Evolutionary conservation across 2,329 filamentous ascomycete species (phyloP).

Genomic region (Aspergillus arachidicola): DNA sequence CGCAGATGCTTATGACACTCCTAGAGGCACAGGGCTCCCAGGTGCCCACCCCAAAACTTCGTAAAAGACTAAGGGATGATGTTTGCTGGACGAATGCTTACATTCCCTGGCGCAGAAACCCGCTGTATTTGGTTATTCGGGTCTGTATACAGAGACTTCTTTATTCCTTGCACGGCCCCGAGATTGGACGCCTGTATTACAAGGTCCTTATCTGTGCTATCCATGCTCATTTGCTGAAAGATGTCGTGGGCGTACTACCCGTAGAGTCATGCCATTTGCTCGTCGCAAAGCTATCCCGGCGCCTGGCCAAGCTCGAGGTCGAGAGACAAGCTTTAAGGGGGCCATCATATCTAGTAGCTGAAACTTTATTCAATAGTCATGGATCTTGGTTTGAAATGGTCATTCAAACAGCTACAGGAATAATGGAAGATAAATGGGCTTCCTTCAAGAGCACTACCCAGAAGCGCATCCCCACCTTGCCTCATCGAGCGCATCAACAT

Average conservation of each 20-base stretch:
- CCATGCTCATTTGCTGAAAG: not conserved
- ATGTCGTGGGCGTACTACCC: not conserved
- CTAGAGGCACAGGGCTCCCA: not conserved
- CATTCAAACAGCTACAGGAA: not conserved
- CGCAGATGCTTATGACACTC: slow-evolving; percentile 1
- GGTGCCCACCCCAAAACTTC: not conserved
- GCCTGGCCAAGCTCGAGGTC: not conserved
- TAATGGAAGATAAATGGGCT: not conserved
- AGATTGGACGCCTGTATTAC: not conserved
- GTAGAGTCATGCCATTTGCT: not conserved
- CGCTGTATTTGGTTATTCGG: slow-evolving; percentile 6
- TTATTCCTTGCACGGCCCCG: not conserved
- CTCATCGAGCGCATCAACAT: not conserved
- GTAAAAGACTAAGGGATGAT: slow-evolving; percentile 5
- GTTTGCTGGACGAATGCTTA: slow-evolving; percentile 5
- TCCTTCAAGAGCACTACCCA: not conserved
- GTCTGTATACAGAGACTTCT: slow-evolving; percentile 5
- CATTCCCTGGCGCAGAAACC: slow-evolving; percentile 5
- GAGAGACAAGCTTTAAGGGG: not conserved
- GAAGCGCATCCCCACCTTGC: not conserved
- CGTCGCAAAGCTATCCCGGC: not conserved
- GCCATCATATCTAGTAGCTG: not conserved
- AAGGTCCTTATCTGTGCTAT: not conserved
- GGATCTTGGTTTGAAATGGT: not conserved
- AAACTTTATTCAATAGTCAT: not conserved